Conservation (phyloP, 768 basidiomycete species). For the Kwoniella europaea region DNA sequence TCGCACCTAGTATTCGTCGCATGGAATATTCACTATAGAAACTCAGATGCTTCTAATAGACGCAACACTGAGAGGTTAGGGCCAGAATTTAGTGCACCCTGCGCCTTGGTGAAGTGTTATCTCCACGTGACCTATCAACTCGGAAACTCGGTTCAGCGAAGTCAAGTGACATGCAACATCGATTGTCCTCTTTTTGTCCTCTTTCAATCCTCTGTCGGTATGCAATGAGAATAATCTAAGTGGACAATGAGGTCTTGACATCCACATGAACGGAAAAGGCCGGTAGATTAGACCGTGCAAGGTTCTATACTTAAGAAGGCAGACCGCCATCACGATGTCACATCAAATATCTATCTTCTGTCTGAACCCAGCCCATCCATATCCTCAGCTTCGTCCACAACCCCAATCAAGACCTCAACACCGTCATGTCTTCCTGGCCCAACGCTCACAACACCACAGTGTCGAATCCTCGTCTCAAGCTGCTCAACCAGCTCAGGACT, state of each 20-base stretch:
- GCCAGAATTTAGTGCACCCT: no score
- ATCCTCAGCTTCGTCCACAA: neutral
- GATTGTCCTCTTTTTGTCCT: neutral
- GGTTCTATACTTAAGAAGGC: neutral
- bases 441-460: constrained; percentile 36
- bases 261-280: neutral
- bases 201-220: neutral
- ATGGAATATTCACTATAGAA: no score
- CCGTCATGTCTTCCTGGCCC: constrained; percentile 6
- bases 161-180: neutral
- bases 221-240: neutral
- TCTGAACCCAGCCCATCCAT: no score
- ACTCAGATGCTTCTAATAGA: no score
- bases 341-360: neutral
- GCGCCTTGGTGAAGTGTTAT: no score
- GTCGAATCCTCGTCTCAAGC: constrained; percentile 35
- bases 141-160: neutral
- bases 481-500: constrained; percentile 34
- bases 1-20: no score
- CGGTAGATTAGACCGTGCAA: neutral
- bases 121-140: constrained; percentile 2
- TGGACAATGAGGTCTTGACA: neutral
- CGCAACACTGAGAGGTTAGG: no score
- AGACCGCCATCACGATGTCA: neutral
- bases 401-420: neutral